phyloP scores from a whole-genome alignment of 2,329 filamentous ascomycete species.

The Sporothrix protearum region DNA sequence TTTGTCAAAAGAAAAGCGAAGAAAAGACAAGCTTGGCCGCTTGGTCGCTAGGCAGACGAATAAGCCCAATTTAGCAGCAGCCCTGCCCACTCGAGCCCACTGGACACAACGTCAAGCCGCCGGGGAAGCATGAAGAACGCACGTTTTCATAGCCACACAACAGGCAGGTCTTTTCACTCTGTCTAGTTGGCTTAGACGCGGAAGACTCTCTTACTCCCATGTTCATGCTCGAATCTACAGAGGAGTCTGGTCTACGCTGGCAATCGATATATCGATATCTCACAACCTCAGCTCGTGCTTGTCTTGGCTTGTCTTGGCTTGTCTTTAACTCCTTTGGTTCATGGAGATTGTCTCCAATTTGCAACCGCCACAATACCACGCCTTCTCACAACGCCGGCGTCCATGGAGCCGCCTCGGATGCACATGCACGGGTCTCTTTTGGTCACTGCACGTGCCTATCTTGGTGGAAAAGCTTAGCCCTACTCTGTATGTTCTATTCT shows the following conservation, averaged over 20 bases:
- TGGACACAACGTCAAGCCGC: background rate
- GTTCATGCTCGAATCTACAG: background rate
- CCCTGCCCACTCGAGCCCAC: background rate
- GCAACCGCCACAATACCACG: background rate
- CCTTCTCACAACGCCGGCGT: background rate
- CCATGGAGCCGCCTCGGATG: background rate
- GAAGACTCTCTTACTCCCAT: background rate
- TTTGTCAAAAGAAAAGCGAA: background rate
- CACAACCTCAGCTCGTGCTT: too few species aligned
- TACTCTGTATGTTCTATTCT: background rate
- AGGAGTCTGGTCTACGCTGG: background rate
- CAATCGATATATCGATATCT: background rate
- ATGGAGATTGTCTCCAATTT: too few species aligned
- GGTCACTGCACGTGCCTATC: background rate
- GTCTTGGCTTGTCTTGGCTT: too few species aligned
- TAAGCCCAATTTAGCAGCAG: constrained; percentile 7
- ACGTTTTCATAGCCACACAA: background rate
- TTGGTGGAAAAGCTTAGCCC: background rate
- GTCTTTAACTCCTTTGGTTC: too few species aligned
- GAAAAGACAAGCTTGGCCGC: background rate
- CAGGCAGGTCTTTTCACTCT: background rate
- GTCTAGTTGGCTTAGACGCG: too few species aligned
- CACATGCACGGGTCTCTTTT: background rate
- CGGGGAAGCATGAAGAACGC: background rate
- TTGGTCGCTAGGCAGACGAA: background rate